Evolutionary conservation across 768 basidiomycete species (phyloP).

Genomic region (Trametes coccinea): DNA sequence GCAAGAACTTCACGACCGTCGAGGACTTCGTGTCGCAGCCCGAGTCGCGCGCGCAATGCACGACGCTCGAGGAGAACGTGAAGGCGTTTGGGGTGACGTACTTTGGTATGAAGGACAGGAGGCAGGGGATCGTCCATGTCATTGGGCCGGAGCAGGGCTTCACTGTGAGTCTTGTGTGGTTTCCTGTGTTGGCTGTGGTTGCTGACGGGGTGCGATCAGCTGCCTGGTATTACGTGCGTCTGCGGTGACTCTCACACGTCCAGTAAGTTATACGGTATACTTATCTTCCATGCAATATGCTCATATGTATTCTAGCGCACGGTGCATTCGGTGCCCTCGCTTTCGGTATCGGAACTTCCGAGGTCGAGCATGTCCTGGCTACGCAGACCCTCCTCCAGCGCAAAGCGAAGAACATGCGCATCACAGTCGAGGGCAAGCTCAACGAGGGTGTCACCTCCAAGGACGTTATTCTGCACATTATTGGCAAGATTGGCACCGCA

Average conservation of each 20-base stretch:
- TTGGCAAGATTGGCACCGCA: conserved; percentile 64
- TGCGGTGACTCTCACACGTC: conserved; percentile 71
- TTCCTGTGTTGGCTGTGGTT: neutral
- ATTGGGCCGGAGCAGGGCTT: conserved; percentile 71
- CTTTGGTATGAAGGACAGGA: conserved; percentile 65
- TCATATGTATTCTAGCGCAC: conserved; percentile 42
- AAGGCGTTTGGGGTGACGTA: conserved; percentile 66
- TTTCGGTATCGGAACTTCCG: conserved; percentile 68
- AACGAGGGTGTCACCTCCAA: conserved; percentile 59
- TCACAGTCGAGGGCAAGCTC: conserved; percentile 58
- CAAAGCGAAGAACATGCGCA: conserved; percentile 67
- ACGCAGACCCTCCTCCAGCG: conserved; percentile 64
- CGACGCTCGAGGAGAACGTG: conserved; percentile 63
- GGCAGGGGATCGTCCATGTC: conserved; percentile 62
- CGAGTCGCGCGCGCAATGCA: conserved; percentile 58
- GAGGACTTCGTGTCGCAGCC: conserved; percentile 54
- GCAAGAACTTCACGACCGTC: conserved; percentile 52
- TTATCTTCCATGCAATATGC: neutral
- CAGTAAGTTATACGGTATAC: conserved; percentile 38
- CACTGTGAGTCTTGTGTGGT: conserved; percentile 38
- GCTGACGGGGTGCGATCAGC: conserved; percentile 25
- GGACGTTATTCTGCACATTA: conserved; percentile 66
- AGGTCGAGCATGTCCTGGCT: conserved; percentile 70
- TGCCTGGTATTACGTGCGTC: conserved; percentile 50
- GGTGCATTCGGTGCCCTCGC: conserved; percentile 69